phyloP scores from a whole-genome alignment of 164 flowering plant genomes.

The Berberis thunbergii region DNA sequence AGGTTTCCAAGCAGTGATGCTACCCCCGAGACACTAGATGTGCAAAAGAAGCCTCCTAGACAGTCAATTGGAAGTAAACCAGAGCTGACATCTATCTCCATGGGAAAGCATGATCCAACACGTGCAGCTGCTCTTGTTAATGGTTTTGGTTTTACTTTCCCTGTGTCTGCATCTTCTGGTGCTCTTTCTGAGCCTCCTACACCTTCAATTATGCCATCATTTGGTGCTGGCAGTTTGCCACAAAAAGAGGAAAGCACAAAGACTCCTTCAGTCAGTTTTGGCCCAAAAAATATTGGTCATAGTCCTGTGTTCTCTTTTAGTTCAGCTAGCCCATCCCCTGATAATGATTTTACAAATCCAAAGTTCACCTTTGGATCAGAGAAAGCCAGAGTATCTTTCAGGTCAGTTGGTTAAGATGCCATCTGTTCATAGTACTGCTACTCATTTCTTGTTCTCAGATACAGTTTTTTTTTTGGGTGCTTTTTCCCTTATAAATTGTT shows the following conservation, averaged over 20 bases:
- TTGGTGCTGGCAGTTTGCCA: conserved; percentile 14
- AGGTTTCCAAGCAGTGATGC: conserved; percentile 9
- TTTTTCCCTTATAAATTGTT: too few species aligned
- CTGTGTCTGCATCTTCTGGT: conserved; percentile 46
- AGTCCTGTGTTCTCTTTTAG: conserved; percentile 60
- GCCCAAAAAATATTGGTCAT: conserved; percentile 29
- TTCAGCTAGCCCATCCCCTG: conserved; percentile 34
- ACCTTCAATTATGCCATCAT: conserved; percentile 52
- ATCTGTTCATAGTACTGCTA: conserved; percentile 18
- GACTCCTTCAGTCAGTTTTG: conserved; percentile 48
- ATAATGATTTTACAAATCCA: conserved; percentile 27
- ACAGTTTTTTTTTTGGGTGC: too few species aligned
- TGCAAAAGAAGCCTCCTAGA: conserved; percentile 22
- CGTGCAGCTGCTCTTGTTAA: conserved; percentile 26
- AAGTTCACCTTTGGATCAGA: conserved; percentile 65
- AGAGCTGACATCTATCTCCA: conserved; percentile 38
- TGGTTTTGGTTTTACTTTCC: conserved; percentile 61
- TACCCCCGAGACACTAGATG: conserved; percentile 12
- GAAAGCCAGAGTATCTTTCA: conserved; percentile 44
- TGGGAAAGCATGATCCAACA: conserved; percentile 28
- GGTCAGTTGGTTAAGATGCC: conserved; percentile 35
- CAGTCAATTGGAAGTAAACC: conserved; percentile 35
- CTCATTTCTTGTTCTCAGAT: too few species aligned
- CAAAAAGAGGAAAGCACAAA: conserved; percentile 22
- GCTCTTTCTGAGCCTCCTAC: conserved; percentile 66